These are phyloP conservation scores for Yarrowia bubula DNA, from an alignment of 805 yeast species.

Conservation along the genomic window DNA sequence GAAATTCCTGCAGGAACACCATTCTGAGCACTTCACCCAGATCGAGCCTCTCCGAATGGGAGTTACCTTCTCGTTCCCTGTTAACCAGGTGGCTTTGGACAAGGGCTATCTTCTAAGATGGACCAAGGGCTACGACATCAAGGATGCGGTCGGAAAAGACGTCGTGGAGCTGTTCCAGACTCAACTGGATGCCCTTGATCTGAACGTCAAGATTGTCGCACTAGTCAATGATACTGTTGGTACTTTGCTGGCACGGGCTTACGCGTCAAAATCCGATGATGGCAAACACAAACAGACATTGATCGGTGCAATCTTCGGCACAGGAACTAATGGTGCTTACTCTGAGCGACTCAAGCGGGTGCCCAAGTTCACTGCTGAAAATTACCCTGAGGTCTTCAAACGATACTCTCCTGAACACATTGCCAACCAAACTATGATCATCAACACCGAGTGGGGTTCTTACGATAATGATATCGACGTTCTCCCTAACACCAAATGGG, in stretches of 20 bases:
- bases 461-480: conserved; percentile 79
- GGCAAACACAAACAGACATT: conserved; percentile 68
- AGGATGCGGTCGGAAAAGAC: conserved; percentile 81
- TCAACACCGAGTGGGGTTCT: conserved; percentile 98
- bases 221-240: conserved; percentile 96
- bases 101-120: conserved; percentile 84
- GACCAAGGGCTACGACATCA: conserved; percentile 92
- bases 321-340: conserved; percentile 97
- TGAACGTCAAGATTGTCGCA: conserved; percentile 70
- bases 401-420: conserved; percentile 34
- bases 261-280: conserved; percentile 51
- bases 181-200: conserved; percentile 57
- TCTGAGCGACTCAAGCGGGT: conserved; percentile 72
- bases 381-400: conserved; percentile 33
- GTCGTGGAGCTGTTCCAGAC: conserved; percentile 70
- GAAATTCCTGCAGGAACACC: conserved; percentile 65
- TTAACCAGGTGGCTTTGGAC: conserved; percentile 75
- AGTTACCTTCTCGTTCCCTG: conserved; percentile 93
- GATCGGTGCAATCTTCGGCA: conserved; percentile 90
- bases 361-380: conserved; percentile 61
- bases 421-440: conserved; percentile 56
- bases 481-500: conserved; percentile 78
- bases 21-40: conserved; percentile 47
- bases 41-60: conserved; percentile 62
- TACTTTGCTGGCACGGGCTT: conserved; percentile 83